Evolutionary conservation across 768 basidiomycete species (phyloP).

Genomic region (Nidula microcarpa): DNA sequence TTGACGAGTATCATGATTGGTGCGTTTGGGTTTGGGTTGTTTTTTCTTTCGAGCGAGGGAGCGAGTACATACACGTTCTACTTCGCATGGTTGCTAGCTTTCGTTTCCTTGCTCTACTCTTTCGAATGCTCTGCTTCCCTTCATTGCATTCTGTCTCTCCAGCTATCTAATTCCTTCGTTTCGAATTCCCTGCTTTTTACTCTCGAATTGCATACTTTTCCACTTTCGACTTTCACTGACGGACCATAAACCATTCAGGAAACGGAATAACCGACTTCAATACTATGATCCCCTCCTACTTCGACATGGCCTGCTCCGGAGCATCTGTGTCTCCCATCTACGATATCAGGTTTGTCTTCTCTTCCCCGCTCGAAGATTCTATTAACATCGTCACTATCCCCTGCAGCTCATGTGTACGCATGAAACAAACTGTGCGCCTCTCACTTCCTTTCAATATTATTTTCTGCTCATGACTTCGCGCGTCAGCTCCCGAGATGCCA

Average conservation of each 20-base stretch:
- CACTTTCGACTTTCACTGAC: too few species aligned
- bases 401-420: conserved; percentile 44
- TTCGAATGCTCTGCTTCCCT: background rate
- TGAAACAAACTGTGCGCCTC: conserved; percentile 53
- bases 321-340: conserved; percentile 44
- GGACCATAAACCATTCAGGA: conserved; percentile 24
- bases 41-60: background rate
- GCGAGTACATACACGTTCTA: too few species aligned
- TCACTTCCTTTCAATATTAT: background rate
- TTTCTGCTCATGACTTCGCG: background rate
- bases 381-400: conserved; percentile 25
- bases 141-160: background rate
- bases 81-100: background rate
- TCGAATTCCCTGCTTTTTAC: background rate
- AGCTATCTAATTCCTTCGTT: background rate
- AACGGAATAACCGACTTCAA: conserved; percentile 62
- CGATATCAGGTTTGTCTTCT: conserved; percentile 44
- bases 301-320: conserved; percentile 53
- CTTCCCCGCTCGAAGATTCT: conserved; percentile 20
- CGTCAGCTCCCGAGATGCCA: conserved; percentile 62
- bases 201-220: too few species aligned
- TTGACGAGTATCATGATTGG: conserved; percentile 74
- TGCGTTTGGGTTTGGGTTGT: conserved; percentile 11
- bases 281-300: conserved; percentile 36
- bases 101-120: background rate